Base-by-base conservation (phyloP, 2,329 filamentous ascomycete species). In the Colletotrichum sp. region DNA sequence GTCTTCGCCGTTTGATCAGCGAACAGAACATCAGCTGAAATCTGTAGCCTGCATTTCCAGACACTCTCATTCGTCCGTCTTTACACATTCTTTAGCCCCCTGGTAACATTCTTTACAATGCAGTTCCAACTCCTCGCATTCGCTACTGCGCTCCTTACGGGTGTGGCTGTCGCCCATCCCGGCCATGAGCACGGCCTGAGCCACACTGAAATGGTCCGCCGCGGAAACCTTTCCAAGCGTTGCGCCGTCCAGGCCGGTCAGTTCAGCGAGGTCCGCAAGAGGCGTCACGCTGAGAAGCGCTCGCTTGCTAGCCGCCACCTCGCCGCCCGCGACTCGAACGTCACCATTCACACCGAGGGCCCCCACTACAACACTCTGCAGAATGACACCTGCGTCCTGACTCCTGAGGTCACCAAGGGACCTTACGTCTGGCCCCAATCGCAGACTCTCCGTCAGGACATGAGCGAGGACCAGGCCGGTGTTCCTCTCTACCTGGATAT, bases 381-480 rank as follows among this genome's bases (percentile, higher is more conserved):
- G 38, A 84, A 85, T 74, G 81, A 75, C 21, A 71, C 72, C 6
- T 75, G 72, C 36, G 36, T 75, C 3, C 52, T 75, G 21, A 71
- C 60, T 6, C 72, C 72, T 10, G 72, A 75, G 63, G 72, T 75
- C 16, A 75, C 72, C 61, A 63, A 67, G 63, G 72, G 72, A 6
- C 72, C 72, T 6, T 75, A 89, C 81, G 66, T 67, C 21, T 75
- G 68, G 72, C 85, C 77, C 82, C 88, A 36, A 78, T 83, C 28
- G 87, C 87, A 65, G 86, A 89, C 80, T 82, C 85, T 73, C 78
- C 89, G 74, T 84, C 87, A 64, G 80, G 83, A 90, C 72, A 83
- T 89, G 76, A 85, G 83, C 74, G 87, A 89, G 71, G 74, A 79
- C 6, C 77, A 86, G 75, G 80, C 60, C 58, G 88, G 88, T 58